Conservation (phyloP, 2,329 filamentous ascomycete genomes). For the Thielaviopsis musarum region DNA sequence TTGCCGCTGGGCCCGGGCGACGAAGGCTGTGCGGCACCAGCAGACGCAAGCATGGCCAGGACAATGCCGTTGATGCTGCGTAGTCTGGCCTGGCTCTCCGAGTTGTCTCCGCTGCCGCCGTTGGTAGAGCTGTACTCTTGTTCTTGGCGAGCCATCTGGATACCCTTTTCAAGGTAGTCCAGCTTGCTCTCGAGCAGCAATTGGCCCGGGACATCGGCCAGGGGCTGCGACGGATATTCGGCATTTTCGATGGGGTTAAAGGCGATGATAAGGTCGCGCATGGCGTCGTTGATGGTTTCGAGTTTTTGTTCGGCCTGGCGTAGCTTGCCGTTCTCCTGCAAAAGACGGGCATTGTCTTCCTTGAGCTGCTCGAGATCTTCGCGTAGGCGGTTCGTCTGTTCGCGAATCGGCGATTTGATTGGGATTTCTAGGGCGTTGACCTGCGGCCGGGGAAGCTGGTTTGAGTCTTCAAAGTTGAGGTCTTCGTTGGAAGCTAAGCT, state of each 20-base stretch:
- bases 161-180: slow-evolving; percentile 51
- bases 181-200: slow-evolving; percentile 39
- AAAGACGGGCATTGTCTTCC: slow-evolving; percentile 28
- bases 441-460: slow-evolving; percentile 30
- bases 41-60: slow-evolving; percentile 36
- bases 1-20: slow-evolving; percentile 41
- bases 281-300: slow-evolving; percentile 46
- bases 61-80: slow-evolving; percentile 48
- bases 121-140: slow-evolving; percentile 25
- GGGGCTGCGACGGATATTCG: slow-evolving; percentile 22
- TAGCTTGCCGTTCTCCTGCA: slow-evolving; percentile 32
- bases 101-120: slow-evolving; percentile 12
- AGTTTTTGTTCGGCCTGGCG: slow-evolving; percentile 47
- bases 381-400: slow-evolving; percentile 33
- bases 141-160: slow-evolving; percentile 43
- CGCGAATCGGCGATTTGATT: slow-evolving; percentile 38
- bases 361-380: slow-evolving; percentile 29
- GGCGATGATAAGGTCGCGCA: slow-evolving; percentile 50
- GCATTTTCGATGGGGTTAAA: slow-evolving; percentile 39
- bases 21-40: slow-evolving; percentile 32
- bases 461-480: slow-evolving; percentile 52
- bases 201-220: slow-evolving; percentile 22
- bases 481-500: slow-evolving; percentile 39
- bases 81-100: slow-evolving; percentile 37
- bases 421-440: slow-evolving; percentile 38